Conservation (phyloP, 1,284 basidiomycete genomes). For the Ceratobasidium sp. region DNA sequence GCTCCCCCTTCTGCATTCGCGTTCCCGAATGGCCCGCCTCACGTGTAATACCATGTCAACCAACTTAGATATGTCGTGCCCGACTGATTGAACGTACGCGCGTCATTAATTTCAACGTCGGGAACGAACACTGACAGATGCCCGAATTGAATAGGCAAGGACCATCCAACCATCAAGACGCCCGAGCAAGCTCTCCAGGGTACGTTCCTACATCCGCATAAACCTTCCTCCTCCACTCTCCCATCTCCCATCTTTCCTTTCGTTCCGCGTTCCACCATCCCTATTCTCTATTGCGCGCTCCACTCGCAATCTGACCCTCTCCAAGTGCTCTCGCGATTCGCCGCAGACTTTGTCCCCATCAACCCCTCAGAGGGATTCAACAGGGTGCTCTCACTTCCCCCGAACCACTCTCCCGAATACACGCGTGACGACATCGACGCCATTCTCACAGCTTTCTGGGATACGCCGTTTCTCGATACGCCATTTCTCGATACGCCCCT, state of each 20-base stretch:
- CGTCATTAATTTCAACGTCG: not conserved
- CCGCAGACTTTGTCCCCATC: constrained; percentile 34
- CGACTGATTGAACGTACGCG: constrained; percentile 45
- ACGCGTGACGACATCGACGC: constrained; percentile 27
- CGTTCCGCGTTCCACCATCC: not conserved
- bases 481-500: constrained; percentile 10
- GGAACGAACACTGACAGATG: not conserved
- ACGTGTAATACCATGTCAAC: not conserved
- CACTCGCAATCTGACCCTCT: not conserved
- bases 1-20: not conserved
- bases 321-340: constrained; percentile 47
- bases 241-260: not conserved
- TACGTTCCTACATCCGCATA: not conserved
- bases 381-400: constrained; percentile 44
- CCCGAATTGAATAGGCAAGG: constrained; percentile 38
- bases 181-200: constrained; percentile 44
- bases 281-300: no score
- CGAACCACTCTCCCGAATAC: constrained; percentile 24
- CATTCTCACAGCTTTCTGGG: constrained; percentile 17
- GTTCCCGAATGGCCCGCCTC: constrained; percentile 10
- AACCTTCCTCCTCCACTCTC: not conserved
- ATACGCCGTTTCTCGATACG: not conserved
- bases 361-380: constrained; percentile 49
- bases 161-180: constrained; percentile 50
- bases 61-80: constrained; percentile 40